Evolutionary conservation across 2,329 filamentous ascomycete genomes (phyloP).

Genomic region (Apiospora pterosperma): DNA sequence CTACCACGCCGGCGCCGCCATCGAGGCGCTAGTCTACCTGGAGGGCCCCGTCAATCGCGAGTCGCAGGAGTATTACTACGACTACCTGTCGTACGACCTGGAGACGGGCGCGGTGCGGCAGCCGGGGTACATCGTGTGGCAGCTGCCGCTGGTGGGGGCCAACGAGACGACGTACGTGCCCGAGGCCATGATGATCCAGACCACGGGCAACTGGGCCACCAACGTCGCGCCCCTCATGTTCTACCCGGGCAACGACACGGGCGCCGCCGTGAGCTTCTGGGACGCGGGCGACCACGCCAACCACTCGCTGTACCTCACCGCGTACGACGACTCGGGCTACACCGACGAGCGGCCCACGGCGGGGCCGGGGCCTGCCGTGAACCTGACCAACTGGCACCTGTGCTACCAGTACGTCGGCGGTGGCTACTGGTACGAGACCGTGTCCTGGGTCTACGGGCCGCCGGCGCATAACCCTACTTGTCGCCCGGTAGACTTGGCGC

Average conservation of each 20-base stretch:
- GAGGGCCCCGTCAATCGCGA: background rate
- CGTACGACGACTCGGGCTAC: constrained; percentile 18
- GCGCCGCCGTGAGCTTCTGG: constrained; percentile 10
- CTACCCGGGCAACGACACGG: constrained; percentile 11
- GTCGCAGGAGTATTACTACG: constrained; percentile 20
- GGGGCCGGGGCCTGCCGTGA: background rate
- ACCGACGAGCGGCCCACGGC: constrained; percentile 13
- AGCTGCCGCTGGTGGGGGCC: constrained; percentile 10
- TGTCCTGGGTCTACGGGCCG: constrained; percentile 18
- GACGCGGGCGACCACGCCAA: constrained; percentile 13
- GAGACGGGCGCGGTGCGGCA: constrained; percentile 14
- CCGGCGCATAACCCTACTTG: constrained; percentile 24
- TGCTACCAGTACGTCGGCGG: constrained; percentile 21
- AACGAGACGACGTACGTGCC: constrained; percentile 9
- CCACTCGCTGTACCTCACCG: constrained; percentile 14
- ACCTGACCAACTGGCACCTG: constrained; percentile 19
- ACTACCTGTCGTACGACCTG: constrained; percentile 15
- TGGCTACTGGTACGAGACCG: constrained; percentile 20
- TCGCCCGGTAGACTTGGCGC: constrained; percentile 16
- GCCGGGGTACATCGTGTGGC: constrained; percentile 17
- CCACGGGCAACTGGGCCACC: constrained; percentile 14
- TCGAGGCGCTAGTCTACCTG: constrained; percentile 21
- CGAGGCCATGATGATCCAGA: constrained; percentile 9
- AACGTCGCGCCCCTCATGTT: constrained; percentile 19
- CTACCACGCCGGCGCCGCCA: constrained; percentile 20